A percentile compares a stretch with the other conserved stretches of the same genome.
Conservation (phyloP, 2,329 filamentous ascomycete genomes). For the Emergomyces pasteurianus region DNA sequence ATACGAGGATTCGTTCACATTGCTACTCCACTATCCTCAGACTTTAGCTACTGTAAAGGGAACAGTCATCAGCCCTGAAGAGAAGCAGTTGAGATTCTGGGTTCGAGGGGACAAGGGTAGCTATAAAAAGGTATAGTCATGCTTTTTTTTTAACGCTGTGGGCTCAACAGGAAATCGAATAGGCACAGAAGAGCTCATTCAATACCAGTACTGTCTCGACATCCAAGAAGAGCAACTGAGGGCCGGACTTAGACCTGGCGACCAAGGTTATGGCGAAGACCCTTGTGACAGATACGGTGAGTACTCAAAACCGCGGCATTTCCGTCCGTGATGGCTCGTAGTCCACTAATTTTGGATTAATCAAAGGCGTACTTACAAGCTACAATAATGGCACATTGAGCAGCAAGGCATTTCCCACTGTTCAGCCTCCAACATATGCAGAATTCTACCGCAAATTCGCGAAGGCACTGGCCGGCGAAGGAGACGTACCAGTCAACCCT, state of each 20-base stretch:
- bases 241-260: constrained; percentile 48
- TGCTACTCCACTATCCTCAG: constrained; percentile 53
- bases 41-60: constrained; percentile 59
- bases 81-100: constrained; percentile 63
- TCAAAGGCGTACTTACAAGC: constrained; percentile 39
- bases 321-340: background rate
- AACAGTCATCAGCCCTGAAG: constrained; percentile 56
- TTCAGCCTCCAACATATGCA: constrained; percentile 55
- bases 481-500: constrained; percentile 42
- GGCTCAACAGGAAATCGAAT: background rate
- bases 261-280: constrained; percentile 55
- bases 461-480: constrained; percentile 41
- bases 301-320: background rate
- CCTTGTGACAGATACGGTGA: constrained; percentile 44
- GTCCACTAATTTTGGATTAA: background rate
- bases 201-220: constrained; percentile 45
- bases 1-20: constrained; percentile 43
- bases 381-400: constrained; percentile 42
- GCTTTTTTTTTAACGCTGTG: background rate
- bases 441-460: constrained; percentile 52
- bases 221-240: constrained; percentile 64
- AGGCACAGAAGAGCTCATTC: background rate
- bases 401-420: constrained; percentile 43
- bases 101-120: constrained; percentile 61
- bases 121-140: constrained; percentile 53